Percentiles rank a stretch among this genome's conserved stretches.
Conservation (phyloP, 441 rosid species). For the Codiaeum variegatum region DNA sequence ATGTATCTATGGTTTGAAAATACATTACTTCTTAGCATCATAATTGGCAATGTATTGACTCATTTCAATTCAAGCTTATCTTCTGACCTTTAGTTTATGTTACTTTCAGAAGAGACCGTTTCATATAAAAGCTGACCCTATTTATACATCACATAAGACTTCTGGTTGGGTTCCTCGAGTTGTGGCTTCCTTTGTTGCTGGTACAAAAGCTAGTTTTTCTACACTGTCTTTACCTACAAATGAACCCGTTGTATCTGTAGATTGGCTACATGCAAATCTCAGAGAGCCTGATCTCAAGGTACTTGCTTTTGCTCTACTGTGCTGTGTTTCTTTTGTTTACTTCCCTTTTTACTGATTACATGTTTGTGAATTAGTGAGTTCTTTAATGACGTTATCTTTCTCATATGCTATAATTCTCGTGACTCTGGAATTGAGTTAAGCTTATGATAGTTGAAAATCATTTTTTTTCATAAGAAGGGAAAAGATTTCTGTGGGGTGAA, state of each 20-base stretch:
- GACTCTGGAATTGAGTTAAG: neutral
- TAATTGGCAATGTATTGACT: neutral
- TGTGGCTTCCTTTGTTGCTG: conserved; percentile 52
- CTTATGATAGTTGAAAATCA: neutral
- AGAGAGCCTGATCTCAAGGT: conserved; percentile 72
- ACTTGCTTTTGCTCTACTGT: conserved; percentile 6
- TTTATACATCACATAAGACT: conserved; percentile 25
- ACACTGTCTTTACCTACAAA: conserved; percentile 41
- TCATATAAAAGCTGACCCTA: conserved; percentile 25
- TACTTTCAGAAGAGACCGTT: conserved; percentile 44
- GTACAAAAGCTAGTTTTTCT: conserved; percentile 35
- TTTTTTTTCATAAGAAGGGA: neutral
- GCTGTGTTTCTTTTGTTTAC: neutral
- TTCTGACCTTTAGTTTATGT: conserved; percentile 4
- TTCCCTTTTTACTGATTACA: neutral
- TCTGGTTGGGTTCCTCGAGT: conserved; percentile 29
- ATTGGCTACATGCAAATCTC: conserved; percentile 87
- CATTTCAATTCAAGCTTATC: neutral
- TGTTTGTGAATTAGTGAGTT: neutral
- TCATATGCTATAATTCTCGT: neutral
- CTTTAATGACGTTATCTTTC: neutral
- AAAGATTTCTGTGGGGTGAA: neutral
- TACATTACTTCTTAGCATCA: neutral
- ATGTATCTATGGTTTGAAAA: neutral
- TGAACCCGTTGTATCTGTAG: conserved; percentile 81